Base-by-base conservation (phyloP, 495 filamentous ascomycete genomes). In the Margaritispora aquatica region DNA sequence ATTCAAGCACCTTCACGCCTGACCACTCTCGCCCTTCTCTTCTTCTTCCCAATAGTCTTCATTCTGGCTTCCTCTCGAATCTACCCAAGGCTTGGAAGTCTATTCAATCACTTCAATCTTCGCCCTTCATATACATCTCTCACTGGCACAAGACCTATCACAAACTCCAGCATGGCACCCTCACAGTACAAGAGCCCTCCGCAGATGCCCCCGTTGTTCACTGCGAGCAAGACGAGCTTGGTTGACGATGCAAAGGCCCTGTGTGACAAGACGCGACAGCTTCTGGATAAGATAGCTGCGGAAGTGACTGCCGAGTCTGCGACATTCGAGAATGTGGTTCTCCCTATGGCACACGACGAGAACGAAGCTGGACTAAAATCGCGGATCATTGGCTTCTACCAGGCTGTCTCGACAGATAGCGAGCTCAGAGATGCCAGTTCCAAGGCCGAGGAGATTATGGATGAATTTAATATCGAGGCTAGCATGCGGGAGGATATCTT, bases 151-250 rank as follows among this genome's bases (percentile, higher is more conserved):
- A 36, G 62, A 58, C 62, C 62, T 1, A 55, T 67, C 60, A 84
- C 83, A 8, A 86, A 79, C 60, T 75, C 77, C 63, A 82, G 73
- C 57, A 91, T 90, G 88, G 86, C 84, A 21, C 81, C 84, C 0
- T 70, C 71, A 60, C 77, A 77, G 69, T 85, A 81, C 67, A 74
- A 80, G 67, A 86, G 80, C 60, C 91, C 92, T 53, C 91, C 92
- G 20, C 92, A 96, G 71, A 77, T 85, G 21, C 92, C 94, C 38
- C 90, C 93, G 19, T 76, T 84, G 44, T 97, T 97, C 75, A 92
- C 84, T 0, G 89, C 89, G 51, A 96, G 91, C 48, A 83, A 88
- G 20, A 75, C 85, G 57, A 86, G 84, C 47, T 76, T 98, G 55
- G 72, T 95, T 21, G 77, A 81, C 56, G 91, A 92, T 66, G 87